Evolutionary conservation across 2,329 filamentous ascomycete genomes (phyloP).

Genomic region (Drechslerella dactyloides): DNA sequence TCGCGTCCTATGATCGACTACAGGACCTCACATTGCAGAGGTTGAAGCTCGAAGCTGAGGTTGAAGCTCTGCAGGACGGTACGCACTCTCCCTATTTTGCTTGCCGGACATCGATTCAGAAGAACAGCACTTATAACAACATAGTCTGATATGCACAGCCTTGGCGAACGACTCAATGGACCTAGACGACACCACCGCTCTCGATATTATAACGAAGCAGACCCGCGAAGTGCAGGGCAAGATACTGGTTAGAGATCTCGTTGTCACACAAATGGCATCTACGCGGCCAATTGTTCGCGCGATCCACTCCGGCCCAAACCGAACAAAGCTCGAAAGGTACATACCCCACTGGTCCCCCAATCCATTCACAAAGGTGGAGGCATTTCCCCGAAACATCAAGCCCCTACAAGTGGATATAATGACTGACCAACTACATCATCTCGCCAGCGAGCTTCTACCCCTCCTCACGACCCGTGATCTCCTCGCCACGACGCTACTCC

Average conservation of each 20-base stretch:
- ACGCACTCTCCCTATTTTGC: not conserved
- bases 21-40: constrained; percentile 36
- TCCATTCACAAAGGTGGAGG: not conserved
- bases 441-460: constrained; percentile 38
- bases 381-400: not conserved
- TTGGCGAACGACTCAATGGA: constrained; percentile 42
- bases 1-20: constrained; percentile 31
- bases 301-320: constrained; percentile 44
- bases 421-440: constrained; percentile 1
- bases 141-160: constrained; percentile 18
- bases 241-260: constrained; percentile 39
- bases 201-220: constrained; percentile 25
- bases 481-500: constrained; percentile 34
- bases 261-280: constrained; percentile 41
- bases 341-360: not conserved
- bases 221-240: constrained; percentile 35
- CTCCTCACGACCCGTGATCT: constrained; percentile 43
- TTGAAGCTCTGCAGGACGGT: constrained; percentile 38
- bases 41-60: constrained; percentile 32
- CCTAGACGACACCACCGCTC: constrained; percentile 24
- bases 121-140: constrained; percentile 36
- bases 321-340: constrained; percentile 47
- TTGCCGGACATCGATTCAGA: not conserved
- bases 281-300: constrained; percentile 46
- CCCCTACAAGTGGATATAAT: not conserved